These are phyloP conservation scores for Fusarium sp. DNA, from an alignment of 2,329 filamentous ascomycete genomes.

Conservation along the genomic window DNA sequence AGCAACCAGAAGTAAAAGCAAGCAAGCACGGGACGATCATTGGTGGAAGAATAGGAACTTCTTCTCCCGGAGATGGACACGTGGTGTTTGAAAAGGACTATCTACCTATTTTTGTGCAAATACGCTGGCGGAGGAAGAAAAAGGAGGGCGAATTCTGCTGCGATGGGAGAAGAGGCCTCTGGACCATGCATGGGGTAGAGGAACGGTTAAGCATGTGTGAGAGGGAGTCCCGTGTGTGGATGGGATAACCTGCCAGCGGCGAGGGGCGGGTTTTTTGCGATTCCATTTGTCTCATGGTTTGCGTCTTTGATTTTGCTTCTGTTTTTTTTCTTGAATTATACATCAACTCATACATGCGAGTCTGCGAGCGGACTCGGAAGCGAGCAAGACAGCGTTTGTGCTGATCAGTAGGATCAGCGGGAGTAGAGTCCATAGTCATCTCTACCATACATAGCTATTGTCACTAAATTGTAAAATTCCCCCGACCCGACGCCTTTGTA, in stretches of 20 bases:
- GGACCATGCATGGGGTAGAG: constrained; percentile 17
- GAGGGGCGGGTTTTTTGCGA: constrained; percentile 37
- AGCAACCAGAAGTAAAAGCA: constrained; percentile 38
- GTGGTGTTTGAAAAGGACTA: constrained; percentile 25
- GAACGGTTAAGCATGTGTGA: constrained; percentile 9
- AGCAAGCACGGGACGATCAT: constrained; percentile 33
- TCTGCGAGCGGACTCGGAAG: constrained; percentile 49
- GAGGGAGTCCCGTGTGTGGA: constrained; percentile 29
- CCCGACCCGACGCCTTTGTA: constrained; percentile 3
- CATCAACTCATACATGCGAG: constrained; percentile 48
- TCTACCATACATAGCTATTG: constrained; percentile 48
- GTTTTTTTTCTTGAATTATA: constrained; percentile 47
- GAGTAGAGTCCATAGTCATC: constrained; percentile 42
- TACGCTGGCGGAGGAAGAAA: constrained; percentile 27
- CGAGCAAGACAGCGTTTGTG: constrained; percentile 46
- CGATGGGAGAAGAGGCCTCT: constrained; percentile 6
- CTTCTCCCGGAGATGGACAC: constrained; percentile 32
- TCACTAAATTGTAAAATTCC: constrained; percentile 49
- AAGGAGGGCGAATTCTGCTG: constrained; percentile 2
- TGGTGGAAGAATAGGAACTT: constrained; percentile 38
- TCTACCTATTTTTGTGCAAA: constrained; percentile 11
- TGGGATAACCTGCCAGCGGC: constrained; percentile 31
- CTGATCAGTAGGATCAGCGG: constrained; percentile 46
- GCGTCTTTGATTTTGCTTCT: constrained; percentile 41
- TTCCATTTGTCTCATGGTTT: constrained; percentile 48